Percentiles rank a stretch among this genome's conserved stretches.
These are phyloP conservation scores for Hydrangea macrophylla DNA, from an alignment of 148 eudicot genomes.

Conservation along the genomic window DNA sequence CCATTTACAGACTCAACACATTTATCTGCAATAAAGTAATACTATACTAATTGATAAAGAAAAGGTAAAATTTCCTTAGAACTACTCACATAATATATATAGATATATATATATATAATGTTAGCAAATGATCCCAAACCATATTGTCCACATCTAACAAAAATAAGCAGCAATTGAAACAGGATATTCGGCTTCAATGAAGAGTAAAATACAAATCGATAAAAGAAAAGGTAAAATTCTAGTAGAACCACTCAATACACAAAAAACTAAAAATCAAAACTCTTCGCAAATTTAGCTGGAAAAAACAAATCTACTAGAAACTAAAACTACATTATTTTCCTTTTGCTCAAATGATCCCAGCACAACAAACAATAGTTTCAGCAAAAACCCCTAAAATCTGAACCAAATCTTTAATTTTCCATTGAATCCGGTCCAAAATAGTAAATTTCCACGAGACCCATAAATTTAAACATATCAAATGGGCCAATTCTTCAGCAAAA, in stretches of 20 bases:
- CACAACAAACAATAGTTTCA: neutral
- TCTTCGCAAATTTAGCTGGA: neutral
- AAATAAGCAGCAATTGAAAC: too few relatives aligned
- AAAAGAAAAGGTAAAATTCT: neutral
- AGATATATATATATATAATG: too few relatives aligned
- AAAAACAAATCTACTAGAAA: neutral
- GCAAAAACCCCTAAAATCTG: neutral
- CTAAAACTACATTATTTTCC: neutral
- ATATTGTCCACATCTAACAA: too few relatives aligned
- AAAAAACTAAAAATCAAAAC: neutral
- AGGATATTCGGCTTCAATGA: neutral
- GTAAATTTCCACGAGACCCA: neutral
- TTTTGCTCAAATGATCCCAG: neutral
- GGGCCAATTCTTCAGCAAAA: neutral
- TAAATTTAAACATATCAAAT: neutral
- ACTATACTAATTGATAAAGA: too few relatives aligned
- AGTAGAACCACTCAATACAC: neutral
- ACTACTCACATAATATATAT: too few relatives aligned
- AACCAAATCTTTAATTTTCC: neutral
- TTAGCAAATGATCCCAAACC: too few relatives aligned
- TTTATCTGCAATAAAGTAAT: too few relatives aligned
- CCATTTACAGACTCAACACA: neutral
- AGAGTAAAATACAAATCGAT: neutral
- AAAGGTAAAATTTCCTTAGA: too few relatives aligned
- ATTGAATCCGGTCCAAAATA: neutral